Conservation (phyloP, 2,329 filamentous ascomycete genomes). For the Nigrospora osmanthi region DNA sequence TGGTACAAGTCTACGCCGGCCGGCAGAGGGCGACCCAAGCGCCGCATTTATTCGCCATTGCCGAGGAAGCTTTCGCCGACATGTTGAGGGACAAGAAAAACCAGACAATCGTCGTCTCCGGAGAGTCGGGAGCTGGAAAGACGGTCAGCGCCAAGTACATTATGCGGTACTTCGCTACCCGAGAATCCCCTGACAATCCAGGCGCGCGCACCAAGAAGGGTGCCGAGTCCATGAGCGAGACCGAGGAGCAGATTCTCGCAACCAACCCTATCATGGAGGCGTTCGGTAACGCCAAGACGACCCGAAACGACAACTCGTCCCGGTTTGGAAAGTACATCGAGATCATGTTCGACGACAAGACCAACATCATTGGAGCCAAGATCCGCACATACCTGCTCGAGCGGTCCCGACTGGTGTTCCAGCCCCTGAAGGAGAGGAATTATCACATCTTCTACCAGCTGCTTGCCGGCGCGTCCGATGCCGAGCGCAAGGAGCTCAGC, state of each 20-base stretch:
- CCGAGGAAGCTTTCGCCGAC: slow-evolving; percentile 98
- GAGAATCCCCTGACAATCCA: slow-evolving; percentile 86
- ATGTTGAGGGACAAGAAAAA: slow-evolving; percentile 96
- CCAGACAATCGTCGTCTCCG: slow-evolving; percentile 98
- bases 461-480: slow-evolving; percentile 81
- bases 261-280: slow-evolving; percentile 99
- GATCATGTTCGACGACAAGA: slow-evolving; percentile 95
- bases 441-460: slow-evolving; percentile 99
- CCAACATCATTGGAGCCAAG: slow-evolving; percentile 95
- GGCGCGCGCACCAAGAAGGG: slow-evolving; percentile 69
- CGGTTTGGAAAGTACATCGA: slow-evolving; percentile 99
- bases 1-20: slow-evolving; percentile 99
- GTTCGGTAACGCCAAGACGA: slow-evolving; percentile 99
- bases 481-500: slow-evolving; percentile 71
- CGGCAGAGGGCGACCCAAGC: slow-evolving; percentile 95
- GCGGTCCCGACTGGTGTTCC: slow-evolving; percentile 91
- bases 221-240: slow-evolving; percentile 84
- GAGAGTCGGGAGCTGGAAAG: slow-evolving; percentile 97
- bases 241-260: slow-evolving; percentile 94
- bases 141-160: slow-evolving; percentile 99
- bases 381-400: slow-evolving; percentile 95
- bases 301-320: slow-evolving; percentile 97
- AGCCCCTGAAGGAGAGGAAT: slow-evolving; percentile 94
- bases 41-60: slow-evolving; percentile 96
- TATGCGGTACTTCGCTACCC: slow-evolving; percentile 98